Conservation (phyloP, 352 stramenopile species). For the Phytophthora podocarpi region DNA sequence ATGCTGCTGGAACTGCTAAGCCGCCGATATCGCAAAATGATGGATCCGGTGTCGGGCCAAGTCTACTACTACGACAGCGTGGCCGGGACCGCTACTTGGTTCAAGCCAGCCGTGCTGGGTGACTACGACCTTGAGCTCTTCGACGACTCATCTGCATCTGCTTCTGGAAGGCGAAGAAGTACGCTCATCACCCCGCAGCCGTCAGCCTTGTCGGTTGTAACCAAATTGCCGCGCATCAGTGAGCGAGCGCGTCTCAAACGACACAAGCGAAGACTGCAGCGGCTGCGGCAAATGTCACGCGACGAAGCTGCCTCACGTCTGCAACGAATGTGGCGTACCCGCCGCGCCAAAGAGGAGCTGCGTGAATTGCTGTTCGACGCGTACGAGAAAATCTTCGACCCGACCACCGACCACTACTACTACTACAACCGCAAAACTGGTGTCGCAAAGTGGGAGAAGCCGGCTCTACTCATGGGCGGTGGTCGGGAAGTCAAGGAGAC, state of each 20-base stretch:
- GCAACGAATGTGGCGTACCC: conserved; percentile 56
- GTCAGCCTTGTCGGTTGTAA: neutral
- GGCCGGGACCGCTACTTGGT: conserved; percentile 49
- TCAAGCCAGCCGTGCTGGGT: conserved; percentile 65
- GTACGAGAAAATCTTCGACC: conserved; percentile 83
- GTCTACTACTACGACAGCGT: conserved; percentile 78
- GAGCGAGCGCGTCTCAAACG: conserved; percentile 62
- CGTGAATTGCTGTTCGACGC: conserved; percentile 46
- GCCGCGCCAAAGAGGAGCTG: conserved; percentile 45
- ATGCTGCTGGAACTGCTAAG: conserved; percentile 45
- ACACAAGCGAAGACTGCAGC: conserved; percentile 67
- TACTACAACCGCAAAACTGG: conserved; percentile 83
- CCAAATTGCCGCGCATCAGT: conserved; percentile 41
- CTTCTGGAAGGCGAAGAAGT: conserved; percentile 23
- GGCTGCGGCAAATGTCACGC: conserved; percentile 55
- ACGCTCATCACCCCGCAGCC: conserved; percentile 13
- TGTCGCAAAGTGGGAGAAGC: conserved; percentile 68
- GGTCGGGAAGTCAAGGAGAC: conserved; percentile 48
- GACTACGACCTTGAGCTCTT: conserved; percentile 56
- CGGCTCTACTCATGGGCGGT: conserved; percentile 41
- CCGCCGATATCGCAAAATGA: conserved; percentile 63
- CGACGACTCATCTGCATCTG: conserved; percentile 11
- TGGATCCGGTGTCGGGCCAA: conserved; percentile 44
- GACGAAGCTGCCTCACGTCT: conserved; percentile 61
- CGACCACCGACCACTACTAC: conserved; percentile 62